phyloP scores from a whole-genome alignment of 2,329 filamentous ascomycete genomes.

The Pseudocercospora macadamiae region DNA sequence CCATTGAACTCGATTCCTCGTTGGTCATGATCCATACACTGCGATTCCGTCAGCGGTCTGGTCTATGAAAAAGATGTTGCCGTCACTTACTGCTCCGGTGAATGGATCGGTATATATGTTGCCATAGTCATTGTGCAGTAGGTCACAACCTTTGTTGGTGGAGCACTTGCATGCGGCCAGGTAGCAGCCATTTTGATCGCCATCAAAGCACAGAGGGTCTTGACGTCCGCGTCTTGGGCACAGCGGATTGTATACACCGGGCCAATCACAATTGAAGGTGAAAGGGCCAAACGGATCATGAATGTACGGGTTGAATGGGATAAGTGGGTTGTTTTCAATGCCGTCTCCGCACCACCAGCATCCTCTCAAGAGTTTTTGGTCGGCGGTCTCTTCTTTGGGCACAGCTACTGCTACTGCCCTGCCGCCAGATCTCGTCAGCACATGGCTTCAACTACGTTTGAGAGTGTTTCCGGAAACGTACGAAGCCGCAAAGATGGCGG shows the following conservation, averaged over 20 bases:
- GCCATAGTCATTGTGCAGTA: not conserved
- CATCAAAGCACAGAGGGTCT: not conserved
- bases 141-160: not conserved
- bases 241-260: not conserved
- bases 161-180: not conserved
- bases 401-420: no score
- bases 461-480: no score
- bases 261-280: not conserved
- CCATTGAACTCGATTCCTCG: not conserved
- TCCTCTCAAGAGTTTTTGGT: no score
- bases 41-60: not conserved
- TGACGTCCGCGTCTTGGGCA: not conserved
- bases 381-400: no score
- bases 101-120: not conserved
- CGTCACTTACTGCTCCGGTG: not conserved
- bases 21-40: not conserved
- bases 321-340: not conserved
- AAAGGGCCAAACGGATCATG: not conserved
- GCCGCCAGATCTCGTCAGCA: no score
- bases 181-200: not conserved
- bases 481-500: not conserved
- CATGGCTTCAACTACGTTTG: no score
- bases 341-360: not conserved
- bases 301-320: not conserved
- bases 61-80: not conserved